A percentile compares a stretch with the other conserved stretches of the same genome.
Conservation (phyloP, 148 eudicot species). For the Vaccinium darrowii region DNA sequence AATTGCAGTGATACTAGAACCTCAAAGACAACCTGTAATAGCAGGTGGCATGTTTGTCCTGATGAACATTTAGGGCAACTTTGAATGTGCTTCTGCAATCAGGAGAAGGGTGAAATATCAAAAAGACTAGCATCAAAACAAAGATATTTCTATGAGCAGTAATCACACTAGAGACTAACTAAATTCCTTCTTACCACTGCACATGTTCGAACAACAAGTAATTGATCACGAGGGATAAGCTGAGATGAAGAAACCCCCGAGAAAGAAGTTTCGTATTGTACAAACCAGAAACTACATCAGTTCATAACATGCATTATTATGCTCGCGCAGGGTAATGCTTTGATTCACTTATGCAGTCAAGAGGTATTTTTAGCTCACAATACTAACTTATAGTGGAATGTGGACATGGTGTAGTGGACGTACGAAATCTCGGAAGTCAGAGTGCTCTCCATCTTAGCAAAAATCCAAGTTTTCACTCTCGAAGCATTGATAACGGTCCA, state of each 20-base stretch:
- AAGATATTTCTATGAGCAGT: neutral
- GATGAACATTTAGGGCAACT: slow-evolving; percentile 70
- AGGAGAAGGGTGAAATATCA: slow-evolving; percentile 25
- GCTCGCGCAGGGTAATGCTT: neutral
- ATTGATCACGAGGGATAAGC: slow-evolving; percentile 6
- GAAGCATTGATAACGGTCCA: no score
- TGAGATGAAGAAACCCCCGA: neutral
- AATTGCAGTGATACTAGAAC: slow-evolving; percentile 4
- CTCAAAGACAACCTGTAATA: slow-evolving; percentile 60
- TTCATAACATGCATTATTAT: neutral
- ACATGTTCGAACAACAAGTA: neutral
- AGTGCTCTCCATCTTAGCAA: no score
- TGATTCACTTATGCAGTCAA: no score
- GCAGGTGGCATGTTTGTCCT: slow-evolving; percentile 76
- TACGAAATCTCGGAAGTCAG: no score
- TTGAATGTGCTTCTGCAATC: slow-evolving; percentile 73
- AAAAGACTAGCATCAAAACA: neutral
- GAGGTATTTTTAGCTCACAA: no score
- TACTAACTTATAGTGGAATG: no score
- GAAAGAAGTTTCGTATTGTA: neutral
- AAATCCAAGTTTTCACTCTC: no score
- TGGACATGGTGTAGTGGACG: no score
- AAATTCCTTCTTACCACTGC: slow-evolving; percentile 10
- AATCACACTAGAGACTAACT: slow-evolving; percentile 5
- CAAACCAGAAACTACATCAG: neutral